Evolutionary conservation across 2,329 filamentous ascomycete genomes (phyloP).

Genomic region (Colletotrichum tofieldiae): DNA sequence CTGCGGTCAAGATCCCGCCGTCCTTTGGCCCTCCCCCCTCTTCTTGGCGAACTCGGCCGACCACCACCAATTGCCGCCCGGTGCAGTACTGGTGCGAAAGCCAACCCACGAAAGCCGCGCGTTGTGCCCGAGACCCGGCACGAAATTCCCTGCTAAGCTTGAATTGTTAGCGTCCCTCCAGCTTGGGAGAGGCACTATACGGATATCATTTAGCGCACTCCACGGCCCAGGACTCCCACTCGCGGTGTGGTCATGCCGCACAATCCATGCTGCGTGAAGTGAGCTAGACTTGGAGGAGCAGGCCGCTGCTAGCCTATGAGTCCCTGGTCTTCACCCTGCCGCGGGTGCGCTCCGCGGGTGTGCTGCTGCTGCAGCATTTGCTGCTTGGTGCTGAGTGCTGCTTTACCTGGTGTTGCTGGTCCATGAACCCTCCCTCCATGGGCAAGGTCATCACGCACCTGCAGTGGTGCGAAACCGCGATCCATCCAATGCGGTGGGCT

Average conservation of each 20-base stretch:
- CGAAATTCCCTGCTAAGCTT: constrained; percentile 30
- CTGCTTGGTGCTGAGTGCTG: background rate
- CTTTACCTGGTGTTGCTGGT: background rate
- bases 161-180: constrained; percentile 37
- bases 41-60: constrained; percentile 21
- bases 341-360: constrained; percentile 31
- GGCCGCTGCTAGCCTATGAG: background rate
- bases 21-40: background rate
- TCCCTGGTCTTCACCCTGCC: constrained; percentile 24
- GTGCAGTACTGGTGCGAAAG: constrained; percentile 14
- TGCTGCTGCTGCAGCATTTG: background rate
- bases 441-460: constrained; percentile 31
- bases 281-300: background rate
- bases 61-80: background rate
- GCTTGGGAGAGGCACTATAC: constrained; percentile 4
- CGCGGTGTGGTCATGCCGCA: constrained; percentile 10
- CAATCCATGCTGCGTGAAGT: background rate
- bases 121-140: constrained; percentile 22
- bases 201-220: constrained; percentile 7
- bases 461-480: constrained; percentile 33
- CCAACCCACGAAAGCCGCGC: constrained; percentile 19
- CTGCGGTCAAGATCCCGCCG: background rate
- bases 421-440: constrained; percentile 1
- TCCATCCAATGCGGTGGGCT: constrained; percentile 20
- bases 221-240: constrained; percentile 15